Conservation (phyloP, 2,329 filamentous ascomycete species). For the Calonectria hongkongensis region DNA sequence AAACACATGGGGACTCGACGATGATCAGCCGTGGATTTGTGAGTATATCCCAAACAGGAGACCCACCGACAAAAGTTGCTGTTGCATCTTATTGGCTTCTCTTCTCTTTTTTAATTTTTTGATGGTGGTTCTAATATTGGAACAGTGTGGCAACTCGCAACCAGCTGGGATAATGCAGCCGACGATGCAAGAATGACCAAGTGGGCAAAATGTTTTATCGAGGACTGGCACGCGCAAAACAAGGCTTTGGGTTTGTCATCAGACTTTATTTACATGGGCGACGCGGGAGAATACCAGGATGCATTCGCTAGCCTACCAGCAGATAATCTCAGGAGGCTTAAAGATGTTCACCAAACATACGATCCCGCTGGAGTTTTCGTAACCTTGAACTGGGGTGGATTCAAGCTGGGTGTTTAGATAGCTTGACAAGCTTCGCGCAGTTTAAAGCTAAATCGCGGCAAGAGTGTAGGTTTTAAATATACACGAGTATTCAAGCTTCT, state of each 20-base stretch:
- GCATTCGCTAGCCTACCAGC: slow-evolving; percentile 11
- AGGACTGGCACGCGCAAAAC: slow-evolving; percentile 59
- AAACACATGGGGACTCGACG: slow-evolving; percentile 37
- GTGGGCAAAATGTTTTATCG: slow-evolving; percentile 57
- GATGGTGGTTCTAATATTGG: slow-evolving; percentile 17
- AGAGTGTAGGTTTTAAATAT: no score
- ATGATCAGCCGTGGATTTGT: slow-evolving; percentile 34
- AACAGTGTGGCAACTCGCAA: slow-evolving; percentile 63
- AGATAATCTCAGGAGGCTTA: slow-evolving; percentile 9
- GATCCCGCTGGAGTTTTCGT: slow-evolving; percentile 28
- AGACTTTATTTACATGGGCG: slow-evolving; percentile 35
- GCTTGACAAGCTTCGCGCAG: no score
- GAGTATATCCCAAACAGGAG: neutral
- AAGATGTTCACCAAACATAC: slow-evolving; percentile 7
- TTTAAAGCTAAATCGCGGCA: neutral
- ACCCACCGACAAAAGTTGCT: neutral
- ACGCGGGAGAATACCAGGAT: slow-evolving; percentile 37
- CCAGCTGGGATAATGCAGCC: slow-evolving; percentile 58
- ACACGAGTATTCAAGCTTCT: no score
- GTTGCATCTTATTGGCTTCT: no score
- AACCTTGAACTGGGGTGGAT: slow-evolving; percentile 33
- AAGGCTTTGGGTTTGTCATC: slow-evolving; percentile 46
- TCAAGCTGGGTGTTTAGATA: slow-evolving; percentile 25
- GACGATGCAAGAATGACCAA: slow-evolving; percentile 61
- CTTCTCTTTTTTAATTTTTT: no score